phyloP scores from a whole-genome alignment of 2,329 filamentous ascomycete species.

The Metarhizium sp. region DNA sequence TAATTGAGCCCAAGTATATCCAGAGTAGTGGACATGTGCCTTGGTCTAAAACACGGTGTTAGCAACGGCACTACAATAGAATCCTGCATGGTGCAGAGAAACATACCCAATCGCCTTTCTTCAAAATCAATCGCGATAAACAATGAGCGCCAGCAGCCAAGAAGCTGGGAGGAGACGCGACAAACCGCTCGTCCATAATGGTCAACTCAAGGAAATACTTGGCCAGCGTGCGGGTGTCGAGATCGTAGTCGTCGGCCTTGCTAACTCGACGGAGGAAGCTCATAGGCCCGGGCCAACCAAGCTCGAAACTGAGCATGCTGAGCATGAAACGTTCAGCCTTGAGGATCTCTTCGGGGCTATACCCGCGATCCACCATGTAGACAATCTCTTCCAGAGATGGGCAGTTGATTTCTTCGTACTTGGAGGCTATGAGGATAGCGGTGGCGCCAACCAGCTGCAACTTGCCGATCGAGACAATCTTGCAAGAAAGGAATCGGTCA shows the following conservation, averaged over 20 bases:
- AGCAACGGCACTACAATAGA: not conserved
- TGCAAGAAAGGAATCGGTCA: conserved; percentile 88
- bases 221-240: conserved; percentile 87
- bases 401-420: conserved; percentile 98
- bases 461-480: conserved; percentile 90
- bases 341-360: conserved; percentile 82
- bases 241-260: conserved; percentile 96
- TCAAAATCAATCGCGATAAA: conserved; percentile 76
- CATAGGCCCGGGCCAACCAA: conserved; percentile 98
- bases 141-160: conserved; percentile 88
- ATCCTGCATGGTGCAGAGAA: not conserved
- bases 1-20: conserved; percentile 82
- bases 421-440: conserved; percentile 89
- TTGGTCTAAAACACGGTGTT: conserved; percentile 45
- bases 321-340: conserved; percentile 99
- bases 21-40: conserved; percentile 84
- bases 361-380: conserved; percentile 95
- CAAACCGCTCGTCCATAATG: conserved; percentile 96
- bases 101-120: conserved; percentile 88
- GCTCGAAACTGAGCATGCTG: conserved; percentile 88
- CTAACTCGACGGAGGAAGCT: conserved; percentile 94
- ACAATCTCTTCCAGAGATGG: conserved; percentile 92
- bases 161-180: conserved; percentile 83
- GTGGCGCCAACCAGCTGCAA: conserved; percentile 94
- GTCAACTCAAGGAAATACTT: conserved; percentile 98